phyloP scores from a whole-genome alignment of 2,329 filamentous ascomycete species.

The Didymella pinodella region DNA sequence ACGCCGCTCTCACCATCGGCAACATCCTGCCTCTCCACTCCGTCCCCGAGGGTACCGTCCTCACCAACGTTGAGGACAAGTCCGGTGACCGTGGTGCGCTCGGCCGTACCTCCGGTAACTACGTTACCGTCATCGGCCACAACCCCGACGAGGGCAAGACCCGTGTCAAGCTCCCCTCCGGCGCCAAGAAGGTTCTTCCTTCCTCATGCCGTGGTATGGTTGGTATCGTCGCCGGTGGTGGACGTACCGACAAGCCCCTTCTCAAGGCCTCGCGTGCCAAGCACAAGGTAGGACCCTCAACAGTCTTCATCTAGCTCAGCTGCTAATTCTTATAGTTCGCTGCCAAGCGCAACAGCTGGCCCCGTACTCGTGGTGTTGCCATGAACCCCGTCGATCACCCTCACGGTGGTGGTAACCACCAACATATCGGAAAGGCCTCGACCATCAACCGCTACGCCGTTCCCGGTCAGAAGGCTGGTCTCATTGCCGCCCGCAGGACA shows the following conservation, averaged over 20 bases:
- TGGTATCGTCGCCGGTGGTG: conserved; percentile 98
- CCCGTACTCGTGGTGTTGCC: conserved; percentile 99
- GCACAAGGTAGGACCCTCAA: conserved; percentile 70
- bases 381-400: conserved; percentile 99
- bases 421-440: conserved; percentile 99
- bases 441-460: conserved; percentile 98
- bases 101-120: conserved; percentile 98
- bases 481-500: conserved; percentile 99
- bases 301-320: not conserved
- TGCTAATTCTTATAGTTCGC: conserved; percentile 70
- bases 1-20: conserved; percentile 93
- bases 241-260: conserved; percentile 99
- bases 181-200: conserved; percentile 98
- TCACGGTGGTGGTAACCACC: conserved; percentile 89
- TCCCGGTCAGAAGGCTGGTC: conserved; percentile 99
- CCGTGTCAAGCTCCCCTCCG: conserved; percentile 97
- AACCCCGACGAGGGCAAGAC: conserved; percentile 86
- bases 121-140: conserved; percentile 74
- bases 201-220: conserved; percentile 96
- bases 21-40: conserved; percentile 95
- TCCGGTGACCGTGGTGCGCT: conserved; percentile 94
- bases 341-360: conserved; percentile 99
- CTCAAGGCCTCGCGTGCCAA: conserved; percentile 99
- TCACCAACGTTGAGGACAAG: conserved; percentile 99
- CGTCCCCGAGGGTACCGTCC: conserved; percentile 98